Conservation (phyloP, 495 filamentous ascomycete species). For the Tuber magnatum region DNA sequence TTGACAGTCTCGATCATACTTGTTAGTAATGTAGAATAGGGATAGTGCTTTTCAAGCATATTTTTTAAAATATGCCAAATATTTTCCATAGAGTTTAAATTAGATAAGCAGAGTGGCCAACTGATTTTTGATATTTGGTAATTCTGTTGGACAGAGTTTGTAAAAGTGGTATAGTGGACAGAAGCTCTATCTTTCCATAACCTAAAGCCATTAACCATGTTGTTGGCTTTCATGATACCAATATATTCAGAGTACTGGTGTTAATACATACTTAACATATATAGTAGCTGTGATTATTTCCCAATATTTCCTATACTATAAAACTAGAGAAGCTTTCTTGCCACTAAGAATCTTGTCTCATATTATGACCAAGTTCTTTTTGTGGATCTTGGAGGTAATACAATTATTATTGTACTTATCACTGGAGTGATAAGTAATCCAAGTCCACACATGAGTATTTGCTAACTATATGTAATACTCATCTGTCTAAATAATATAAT, state of each 20-base stretch:
- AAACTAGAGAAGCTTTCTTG: background rate
- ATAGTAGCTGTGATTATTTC: conserved; percentile 1
- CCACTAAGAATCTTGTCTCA: conserved; percentile 7
- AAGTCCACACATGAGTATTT: background rate
- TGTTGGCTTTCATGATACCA: conserved; percentile 1
- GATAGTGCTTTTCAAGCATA: too few relatives aligned
- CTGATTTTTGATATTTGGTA: background rate
- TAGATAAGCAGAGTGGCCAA: too few relatives aligned
- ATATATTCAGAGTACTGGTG: background rate
- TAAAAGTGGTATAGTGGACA: background rate
- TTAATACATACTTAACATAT: conserved; percentile 10
- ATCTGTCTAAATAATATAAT: background rate
- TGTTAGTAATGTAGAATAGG: too few relatives aligned
- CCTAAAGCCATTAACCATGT: background rate
- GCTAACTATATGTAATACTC: background rate
- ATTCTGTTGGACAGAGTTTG: background rate
- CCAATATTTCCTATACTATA: conserved; percentile 10
- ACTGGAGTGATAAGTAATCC: background rate
- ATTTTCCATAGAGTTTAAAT: too few relatives aligned
- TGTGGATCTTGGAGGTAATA: background rate
- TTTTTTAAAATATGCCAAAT: too few relatives aligned
- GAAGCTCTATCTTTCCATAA: conserved; percentile 14
- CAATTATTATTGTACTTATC: conserved; percentile 1
- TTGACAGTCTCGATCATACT: too few relatives aligned
- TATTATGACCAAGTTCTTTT: conserved; percentile 11